phyloP scores from a whole-genome alignment of 805 yeast genomes.

The Saturnispora silvae region DNA sequence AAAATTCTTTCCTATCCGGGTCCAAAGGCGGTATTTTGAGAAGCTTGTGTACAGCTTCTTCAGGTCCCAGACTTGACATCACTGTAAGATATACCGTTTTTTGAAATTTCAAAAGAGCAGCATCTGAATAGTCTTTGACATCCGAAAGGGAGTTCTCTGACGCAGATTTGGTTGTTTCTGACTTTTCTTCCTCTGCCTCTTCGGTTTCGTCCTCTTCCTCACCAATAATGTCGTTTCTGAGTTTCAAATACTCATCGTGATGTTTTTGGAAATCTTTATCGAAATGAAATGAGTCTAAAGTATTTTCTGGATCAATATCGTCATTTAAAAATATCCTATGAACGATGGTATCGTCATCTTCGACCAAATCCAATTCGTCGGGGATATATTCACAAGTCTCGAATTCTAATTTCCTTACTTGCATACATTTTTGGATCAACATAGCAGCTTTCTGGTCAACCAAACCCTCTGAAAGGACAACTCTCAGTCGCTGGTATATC shows the following conservation, averaged over 20 bases:
- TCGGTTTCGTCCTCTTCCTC: constrained; percentile 20
- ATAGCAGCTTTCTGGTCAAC: constrained; percentile 34
- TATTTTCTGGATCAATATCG: constrained; percentile 33
- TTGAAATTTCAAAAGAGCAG: constrained; percentile 52
- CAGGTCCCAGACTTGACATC: constrained; percentile 84
- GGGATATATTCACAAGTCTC: constrained; percentile 29
- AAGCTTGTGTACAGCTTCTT: constrained; percentile 86
- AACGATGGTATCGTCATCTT: constrained; percentile 48
- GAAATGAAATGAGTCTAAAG: constrained; percentile 37
- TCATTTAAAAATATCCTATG: constrained; percentile 50
- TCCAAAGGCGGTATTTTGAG: constrained; percentile 37
- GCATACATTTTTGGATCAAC: constrained; percentile 42
- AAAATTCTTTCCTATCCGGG: constrained; percentile 33
- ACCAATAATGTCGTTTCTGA: constrained; percentile 38
- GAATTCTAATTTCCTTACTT: constrained; percentile 36
- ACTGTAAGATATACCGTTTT: constrained; percentile 71
- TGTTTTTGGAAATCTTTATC: constrained; percentile 41
- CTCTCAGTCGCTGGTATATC: constrained; percentile 47
- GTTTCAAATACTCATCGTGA: constrained; percentile 37
- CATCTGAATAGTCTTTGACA: constrained; percentile 60
- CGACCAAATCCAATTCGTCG: constrained; percentile 48
- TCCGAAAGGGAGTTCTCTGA: neutral
- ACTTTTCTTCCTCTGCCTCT: constrained; percentile 14
- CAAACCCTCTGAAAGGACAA: constrained; percentile 45
- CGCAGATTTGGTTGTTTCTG: constrained; percentile 6